phyloP scores from a whole-genome alignment of 345 rosid genomes.

The Abelmoschus esculentus region DNA sequence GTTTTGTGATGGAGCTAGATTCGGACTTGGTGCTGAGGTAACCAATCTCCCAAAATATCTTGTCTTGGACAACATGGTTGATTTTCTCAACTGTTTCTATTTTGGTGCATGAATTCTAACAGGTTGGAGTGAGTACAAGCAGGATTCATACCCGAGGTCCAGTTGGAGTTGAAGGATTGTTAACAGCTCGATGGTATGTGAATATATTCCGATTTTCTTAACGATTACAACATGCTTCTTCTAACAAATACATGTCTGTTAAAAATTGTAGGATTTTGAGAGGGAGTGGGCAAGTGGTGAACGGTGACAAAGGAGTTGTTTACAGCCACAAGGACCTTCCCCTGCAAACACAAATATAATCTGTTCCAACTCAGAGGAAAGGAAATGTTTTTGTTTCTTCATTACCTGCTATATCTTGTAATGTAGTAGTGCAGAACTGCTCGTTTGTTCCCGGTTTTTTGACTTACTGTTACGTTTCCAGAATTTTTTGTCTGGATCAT shows the following conservation, averaged over 20 bases:
- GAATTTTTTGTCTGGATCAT: background rate
- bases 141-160: constrained; percentile 75
- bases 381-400: background rate
- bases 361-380: background rate
- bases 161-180: constrained; percentile 68
- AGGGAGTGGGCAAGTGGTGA: constrained; percentile 56
- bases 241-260: background rate
- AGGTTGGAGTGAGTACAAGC: constrained; percentile 69
- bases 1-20: constrained; percentile 70
- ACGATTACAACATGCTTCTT: background rate
- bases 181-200: constrained; percentile 58
- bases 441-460: background rate
- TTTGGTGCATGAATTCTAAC: constrained; percentile 3
- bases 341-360: background rate
- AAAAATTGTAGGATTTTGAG: constrained; percentile 36
- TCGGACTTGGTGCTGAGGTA: constrained; percentile 80
- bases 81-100: constrained; percentile 4
- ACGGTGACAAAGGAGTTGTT: constrained; percentile 39
- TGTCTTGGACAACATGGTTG: background rate
- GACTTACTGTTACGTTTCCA: background rate
- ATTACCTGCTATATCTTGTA: background rate
- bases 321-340: constrained; percentile 28
- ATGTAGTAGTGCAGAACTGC: background rate
- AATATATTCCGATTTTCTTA: background rate
- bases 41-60: background rate